phyloP scores from a whole-genome alignment of 495 filamentous ascomycete species.

The Penicillium canescens region DNA sequence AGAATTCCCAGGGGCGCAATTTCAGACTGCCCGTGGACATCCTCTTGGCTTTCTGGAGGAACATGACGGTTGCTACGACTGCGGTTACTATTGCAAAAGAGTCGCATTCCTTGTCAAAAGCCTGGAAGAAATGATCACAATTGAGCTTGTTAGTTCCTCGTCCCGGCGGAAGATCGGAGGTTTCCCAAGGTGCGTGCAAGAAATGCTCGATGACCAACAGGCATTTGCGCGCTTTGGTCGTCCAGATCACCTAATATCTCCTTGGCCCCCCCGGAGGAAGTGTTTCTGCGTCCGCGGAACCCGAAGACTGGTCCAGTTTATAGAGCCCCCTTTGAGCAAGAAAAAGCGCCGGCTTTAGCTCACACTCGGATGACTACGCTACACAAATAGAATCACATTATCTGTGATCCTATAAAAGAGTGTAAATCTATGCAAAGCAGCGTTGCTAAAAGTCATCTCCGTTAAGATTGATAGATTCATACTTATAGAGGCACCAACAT shows the following conservation, averaged over 20 bases:
- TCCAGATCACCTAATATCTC: conserved; percentile 13
- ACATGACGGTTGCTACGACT: conserved; percentile 14
- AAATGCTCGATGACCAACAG: conserved; percentile 16
- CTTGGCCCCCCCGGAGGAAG: background rate
- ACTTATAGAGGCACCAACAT: too few relatives aligned
- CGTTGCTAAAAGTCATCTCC: too few relatives aligned
- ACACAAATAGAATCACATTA: too few relatives aligned
- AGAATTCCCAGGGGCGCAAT: conserved; percentile 11
- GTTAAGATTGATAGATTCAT: too few relatives aligned
- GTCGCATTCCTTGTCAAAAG: conserved; percentile 15
- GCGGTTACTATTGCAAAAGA: conserved; percentile 20
- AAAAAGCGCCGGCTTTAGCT: too few relatives aligned
- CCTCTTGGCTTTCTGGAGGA: conserved; percentile 12
- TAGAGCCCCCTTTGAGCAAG: too few relatives aligned
- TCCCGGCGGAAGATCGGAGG: conserved; percentile 15
- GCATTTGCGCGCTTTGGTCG: conserved; percentile 15
- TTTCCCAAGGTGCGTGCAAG: conserved; percentile 17
- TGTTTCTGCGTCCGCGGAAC: too few relatives aligned
- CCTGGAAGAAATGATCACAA: conserved; percentile 13
- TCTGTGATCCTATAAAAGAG: too few relatives aligned
- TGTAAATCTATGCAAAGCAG: too few relatives aligned
- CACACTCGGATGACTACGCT: too few relatives aligned
- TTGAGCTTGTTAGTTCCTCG: conserved; percentile 6
- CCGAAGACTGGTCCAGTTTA: too few relatives aligned
- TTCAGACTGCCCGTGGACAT: conserved; percentile 6